Evolutionary conservation across 495 filamentous ascomycete species (phyloP), one percentile per base, ranked within the genome.

Genomic region (Neurospora sp.): DNA sequence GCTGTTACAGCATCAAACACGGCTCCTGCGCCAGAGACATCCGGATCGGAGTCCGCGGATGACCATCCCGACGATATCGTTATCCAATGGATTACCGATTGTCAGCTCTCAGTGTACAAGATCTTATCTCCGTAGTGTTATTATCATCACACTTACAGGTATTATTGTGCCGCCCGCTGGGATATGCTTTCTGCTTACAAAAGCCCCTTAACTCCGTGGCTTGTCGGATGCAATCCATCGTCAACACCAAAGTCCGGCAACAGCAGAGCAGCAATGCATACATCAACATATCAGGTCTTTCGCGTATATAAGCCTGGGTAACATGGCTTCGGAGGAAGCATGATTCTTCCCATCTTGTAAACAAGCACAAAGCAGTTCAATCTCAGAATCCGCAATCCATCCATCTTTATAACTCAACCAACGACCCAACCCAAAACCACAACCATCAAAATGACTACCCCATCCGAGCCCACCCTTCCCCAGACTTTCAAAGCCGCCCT

Each of bases 401-500:
- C 31, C 2, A 31, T 31, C 31, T 23, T 46, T 18, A 2, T 3
- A 46, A 5, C 42, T 20, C 5, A 14, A 16, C 41, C 2, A 44
- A 44, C 16, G 31, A 31, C 31, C 31, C 31, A 31, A 31, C 31
- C 31, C 31, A 31, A 2, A 49, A 49, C 10, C 20, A 11, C 20
- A 20, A 12, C 44, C 3, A 54, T 1, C 20, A 54, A 54, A 20
- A 49, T 49, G 44, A 5, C 20, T 4, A 54, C 46, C n/a, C 46
- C n/a, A 20, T 31, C 27, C 2, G n/a, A n/a, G n/a, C 27, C 27
- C 2, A 49, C 44, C n/a, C 81, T 35, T 4, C 44, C 87, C 87
- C 12, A 84, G 84, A 84, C 85, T 9, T 89, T 81, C 81, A 86
- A 84, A 74, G 83, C 82, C 4, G 86, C 85, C 39, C 78, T 86